Percentiles rank a stretch among this genome's conserved stretches.
Conservation (phyloP, 2,329 filamentous ascomycete genomes). For the Fusarium algeriense region DNA sequence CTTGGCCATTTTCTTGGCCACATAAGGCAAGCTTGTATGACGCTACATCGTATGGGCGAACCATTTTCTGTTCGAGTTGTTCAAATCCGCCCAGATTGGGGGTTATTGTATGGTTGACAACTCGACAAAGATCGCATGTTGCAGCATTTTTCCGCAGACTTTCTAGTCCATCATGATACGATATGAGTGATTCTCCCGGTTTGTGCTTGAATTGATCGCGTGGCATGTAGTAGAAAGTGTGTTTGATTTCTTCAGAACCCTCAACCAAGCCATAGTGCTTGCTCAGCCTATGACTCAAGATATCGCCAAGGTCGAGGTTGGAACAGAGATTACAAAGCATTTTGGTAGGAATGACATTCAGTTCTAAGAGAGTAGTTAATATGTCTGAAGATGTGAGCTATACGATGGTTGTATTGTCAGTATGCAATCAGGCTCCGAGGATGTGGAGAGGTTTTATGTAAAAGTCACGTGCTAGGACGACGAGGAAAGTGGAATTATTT, state of each 20-base stretch:
- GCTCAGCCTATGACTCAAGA: background rate
- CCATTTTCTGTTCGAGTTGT: fast-evolving
- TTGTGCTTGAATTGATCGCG: fast-evolving
- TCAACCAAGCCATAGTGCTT: background rate
- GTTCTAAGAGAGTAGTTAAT: background rate
- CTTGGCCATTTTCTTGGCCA: fast-evolving
- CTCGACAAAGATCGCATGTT: background rate
- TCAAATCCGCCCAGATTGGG: background rate
- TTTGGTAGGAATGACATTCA: fast-evolving
- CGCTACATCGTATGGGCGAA: too few species aligned
- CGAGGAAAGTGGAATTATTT: background rate
- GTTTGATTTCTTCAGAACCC: too few species aligned
- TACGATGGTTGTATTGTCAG: background rate
- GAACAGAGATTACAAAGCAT: background rate
- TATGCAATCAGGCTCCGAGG: too few species aligned
- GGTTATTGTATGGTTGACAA: background rate
- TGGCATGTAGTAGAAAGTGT: background rate
- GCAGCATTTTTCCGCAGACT: background rate
- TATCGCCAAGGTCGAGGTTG: background rate
- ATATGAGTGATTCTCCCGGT: background rate
- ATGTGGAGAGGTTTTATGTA: background rate
- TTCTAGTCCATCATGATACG: fast-evolving
- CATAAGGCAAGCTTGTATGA: background rate
- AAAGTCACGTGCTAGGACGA: background rate
- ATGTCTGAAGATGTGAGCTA: fast-evolving